Evolutionary conservation across 192 early-diverging fungal genomes (phyloP).

Genomic region (Podila epicladia): DNA sequence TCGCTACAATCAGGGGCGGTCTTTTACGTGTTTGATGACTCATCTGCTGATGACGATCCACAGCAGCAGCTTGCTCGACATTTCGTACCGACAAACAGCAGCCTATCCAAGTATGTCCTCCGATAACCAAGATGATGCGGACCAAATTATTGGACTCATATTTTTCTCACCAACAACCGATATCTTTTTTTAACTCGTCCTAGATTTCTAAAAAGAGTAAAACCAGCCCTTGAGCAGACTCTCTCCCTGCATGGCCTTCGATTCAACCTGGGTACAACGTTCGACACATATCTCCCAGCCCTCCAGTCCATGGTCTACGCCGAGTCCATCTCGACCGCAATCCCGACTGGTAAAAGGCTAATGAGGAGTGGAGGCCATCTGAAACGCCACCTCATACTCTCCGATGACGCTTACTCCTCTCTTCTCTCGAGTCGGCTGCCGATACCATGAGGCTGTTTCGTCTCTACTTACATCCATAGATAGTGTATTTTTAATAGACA

Average conservation of each 20-base stretch:
- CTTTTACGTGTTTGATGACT: constrained; percentile 13
- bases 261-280: constrained; percentile 20
- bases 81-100: background rate
- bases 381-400: constrained; percentile 34
- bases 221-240: constrained; percentile 33
- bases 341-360: constrained; percentile 31
- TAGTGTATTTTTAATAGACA: no score
- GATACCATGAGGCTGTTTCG: background rate
- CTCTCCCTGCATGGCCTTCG: constrained; percentile 26
- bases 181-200: background rate
- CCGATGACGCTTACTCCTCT: constrained; percentile 13
- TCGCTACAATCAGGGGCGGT: constrained; percentile 1
- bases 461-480: background rate
- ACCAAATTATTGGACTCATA: background rate
- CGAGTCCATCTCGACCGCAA: constrained; percentile 17
- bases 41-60: constrained; percentile 18
- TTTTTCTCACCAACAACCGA: background rate
- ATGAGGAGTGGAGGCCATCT: constrained; percentile 48
- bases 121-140: no score
- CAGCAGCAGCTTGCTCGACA: background rate
- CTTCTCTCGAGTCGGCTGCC: constrained; percentile 24
- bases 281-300: constrained; percentile 22
- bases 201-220: constrained; percentile 29
- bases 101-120: background rate
- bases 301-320: constrained; percentile 30